Evolutionary conservation across 768 basidiomycete species (phyloP).

Genomic region (Mycena leptocephala): DNA sequence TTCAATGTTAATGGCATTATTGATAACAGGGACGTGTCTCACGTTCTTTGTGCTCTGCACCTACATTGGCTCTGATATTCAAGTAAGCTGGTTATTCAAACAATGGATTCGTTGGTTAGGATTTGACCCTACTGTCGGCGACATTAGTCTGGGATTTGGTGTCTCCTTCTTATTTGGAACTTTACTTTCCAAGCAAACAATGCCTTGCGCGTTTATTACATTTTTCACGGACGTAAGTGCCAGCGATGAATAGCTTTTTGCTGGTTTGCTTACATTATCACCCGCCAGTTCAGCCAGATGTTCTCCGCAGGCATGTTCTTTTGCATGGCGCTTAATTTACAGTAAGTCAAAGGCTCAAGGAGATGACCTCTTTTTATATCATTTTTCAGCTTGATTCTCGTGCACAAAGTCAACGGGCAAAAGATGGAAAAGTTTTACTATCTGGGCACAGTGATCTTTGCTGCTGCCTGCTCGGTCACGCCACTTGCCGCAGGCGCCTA

Average conservation of each 20-base stretch:
- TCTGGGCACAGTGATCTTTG: slow-evolving; percentile 4
- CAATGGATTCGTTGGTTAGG: background rate
- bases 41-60: background rate
- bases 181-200: background rate
- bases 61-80: slow-evolving; percentile 3
- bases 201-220: background rate
- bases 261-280: background rate
- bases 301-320: slow-evolving; percentile 1
- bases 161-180: background rate
- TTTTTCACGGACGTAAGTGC: slow-evolving; percentile 3
- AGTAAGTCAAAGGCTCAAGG: background rate
- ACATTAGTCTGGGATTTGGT: slow-evolving; percentile 1
- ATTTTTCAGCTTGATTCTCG: background rate
- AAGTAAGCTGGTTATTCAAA: background rate
- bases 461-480: background rate
- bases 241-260: slow-evolving; percentile 1
- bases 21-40: background rate
- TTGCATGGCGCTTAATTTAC: background rate
- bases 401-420: background rate
- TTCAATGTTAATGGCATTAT: slow-evolving; percentile 3
- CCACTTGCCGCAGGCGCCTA: slow-evolving; percentile 4
- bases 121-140: slow-evolving; percentile 3
- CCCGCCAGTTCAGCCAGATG: slow-evolving; percentile 3
- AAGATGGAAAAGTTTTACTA: background rate
- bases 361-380: background rate